These are phyloP conservation scores for Hymenoscyphus scutula DNA, from an alignment of 2,329 filamentous ascomycete genomes.

Conservation along the genomic window DNA sequence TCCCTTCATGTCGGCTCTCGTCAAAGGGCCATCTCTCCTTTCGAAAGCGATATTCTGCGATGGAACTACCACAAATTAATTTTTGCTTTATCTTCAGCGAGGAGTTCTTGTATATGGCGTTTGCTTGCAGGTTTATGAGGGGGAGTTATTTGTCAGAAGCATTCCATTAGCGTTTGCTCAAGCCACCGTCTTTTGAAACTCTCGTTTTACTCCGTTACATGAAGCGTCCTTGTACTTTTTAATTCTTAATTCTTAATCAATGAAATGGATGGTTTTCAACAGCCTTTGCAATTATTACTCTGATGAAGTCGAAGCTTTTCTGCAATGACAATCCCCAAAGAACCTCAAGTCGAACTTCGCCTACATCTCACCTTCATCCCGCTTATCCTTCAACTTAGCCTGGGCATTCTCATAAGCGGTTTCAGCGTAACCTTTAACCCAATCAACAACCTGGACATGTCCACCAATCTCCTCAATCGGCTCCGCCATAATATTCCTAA, in stretches of 20 bases:
- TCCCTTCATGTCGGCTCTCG: neutral
- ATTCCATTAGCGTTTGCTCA: too few relatives aligned
- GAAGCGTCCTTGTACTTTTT: too few relatives aligned
- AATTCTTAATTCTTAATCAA: too few relatives aligned
- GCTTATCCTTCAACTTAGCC: neutral
- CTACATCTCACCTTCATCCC: neutral
- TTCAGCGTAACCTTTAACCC: neutral
- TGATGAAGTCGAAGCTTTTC: too few relatives aligned
- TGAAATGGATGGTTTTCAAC: too few relatives aligned
- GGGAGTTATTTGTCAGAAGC: too few relatives aligned
- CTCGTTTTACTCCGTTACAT: too few relatives aligned
- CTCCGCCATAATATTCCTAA: neutral
- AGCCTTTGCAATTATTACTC: too few relatives aligned
- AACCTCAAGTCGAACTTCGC: neutral
- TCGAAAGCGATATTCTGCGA: neutral
- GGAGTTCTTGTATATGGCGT: neutral
- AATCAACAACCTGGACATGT: neutral
- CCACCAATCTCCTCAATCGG: neutral
- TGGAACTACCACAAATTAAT: neutral
- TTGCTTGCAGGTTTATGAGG: neutral
- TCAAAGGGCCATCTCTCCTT: neutral
- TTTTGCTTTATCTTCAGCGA: neutral
- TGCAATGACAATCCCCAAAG: neutral
- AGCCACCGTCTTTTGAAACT: too few relatives aligned
- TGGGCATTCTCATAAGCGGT: neutral